These are phyloP conservation scores for Tetrapisispora pingtungensis DNA, from an alignment of 805 yeast genomes.

Conservation along the genomic window DNA sequence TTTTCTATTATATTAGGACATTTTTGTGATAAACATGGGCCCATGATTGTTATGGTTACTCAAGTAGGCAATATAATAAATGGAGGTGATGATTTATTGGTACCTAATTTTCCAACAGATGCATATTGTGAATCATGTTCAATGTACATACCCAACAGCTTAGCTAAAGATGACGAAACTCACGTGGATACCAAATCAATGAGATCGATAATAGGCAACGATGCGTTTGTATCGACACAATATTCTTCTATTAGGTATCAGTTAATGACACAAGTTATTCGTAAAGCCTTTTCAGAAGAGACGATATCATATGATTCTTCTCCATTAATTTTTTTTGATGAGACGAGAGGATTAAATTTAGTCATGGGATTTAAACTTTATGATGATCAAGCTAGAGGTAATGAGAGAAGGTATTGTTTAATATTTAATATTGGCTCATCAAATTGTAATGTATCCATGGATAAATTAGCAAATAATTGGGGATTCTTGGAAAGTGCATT, in stretches of 20 bases:
- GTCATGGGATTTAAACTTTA: slow-evolving; percentile 50
- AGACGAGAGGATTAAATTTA: slow-evolving; percentile 48
- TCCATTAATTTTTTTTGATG: slow-evolving; percentile 58
- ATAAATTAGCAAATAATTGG: slow-evolving; percentile 42
- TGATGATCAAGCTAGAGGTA: slow-evolving; percentile 62
- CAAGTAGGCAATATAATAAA: slow-evolving; percentile 30
- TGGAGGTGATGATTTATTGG: slow-evolving; percentile 19
- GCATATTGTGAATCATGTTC: slow-evolving; percentile 54
- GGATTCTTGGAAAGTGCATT: slow-evolving; percentile 37
- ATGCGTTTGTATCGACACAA: slow-evolving; percentile 43
- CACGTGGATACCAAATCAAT: slow-evolving; percentile 22
- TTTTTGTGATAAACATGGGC: slow-evolving; percentile 74
- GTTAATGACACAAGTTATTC: slow-evolving; percentile 46
- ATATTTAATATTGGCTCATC: slow-evolving; percentile 50
- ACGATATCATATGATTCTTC: slow-evolving; percentile 47
- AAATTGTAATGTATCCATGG: slow-evolving; percentile 24
- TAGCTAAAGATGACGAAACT: not conserved
- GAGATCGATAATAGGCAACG: slow-evolving; percentile 19
- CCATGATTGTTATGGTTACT: slow-evolving; percentile 54
- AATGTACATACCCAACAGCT: slow-evolving; percentile 37
- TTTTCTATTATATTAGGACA: slow-evolving; percentile 44
- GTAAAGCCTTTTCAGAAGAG: slow-evolving; percentile 59
- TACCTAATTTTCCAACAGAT: slow-evolving; percentile 36
- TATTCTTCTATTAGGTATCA: slow-evolving; percentile 49
- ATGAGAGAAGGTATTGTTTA: slow-evolving; percentile 57